Evolutionary conservation across 169 alveolate genomes (phyloP), one percentile per base, ranked within the genome.

Genomic region (Blepharisma undulans): DNA sequence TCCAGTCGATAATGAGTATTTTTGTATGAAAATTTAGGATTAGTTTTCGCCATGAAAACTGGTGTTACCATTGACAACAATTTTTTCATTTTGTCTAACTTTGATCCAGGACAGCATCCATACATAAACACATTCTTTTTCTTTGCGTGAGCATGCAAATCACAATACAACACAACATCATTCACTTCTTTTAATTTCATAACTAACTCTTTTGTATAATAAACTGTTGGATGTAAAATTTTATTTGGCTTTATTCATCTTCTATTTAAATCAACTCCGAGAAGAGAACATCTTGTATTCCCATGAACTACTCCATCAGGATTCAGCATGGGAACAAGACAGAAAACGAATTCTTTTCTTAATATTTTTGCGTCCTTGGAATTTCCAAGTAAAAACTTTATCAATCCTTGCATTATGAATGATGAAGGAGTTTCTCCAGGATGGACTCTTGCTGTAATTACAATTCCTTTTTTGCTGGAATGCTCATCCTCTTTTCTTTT

Each of bases 111-210:
- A 14, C 36, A n/a, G 61, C 94, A 91, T 3, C 94, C 96, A 34
- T 93, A 98, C 97, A 96, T 94, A 94, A 98, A 98, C 25, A 97
- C 95, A 87, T 98, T 98, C 90, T 95, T 95, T 91, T 97, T 98
- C 82, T 98, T 94, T 22, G 98, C 95, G 93, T 98, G 99, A 3
- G 98, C 98, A 90, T 98, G 99, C 76, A 98, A 92, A 93, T 98
- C 99, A 87, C 98, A 97, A 91, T 93, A 97, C 76, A 98, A 91
- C 34, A 94, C 95, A 22, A 97, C 92, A 72, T 96, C 98, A 87
- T 97, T 93, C 33, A 95, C 94, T 76, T 92, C 98, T 36, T 90
- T 22, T 33, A 92, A 87, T 36, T 89, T 95, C n/a, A 92, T 91
- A 32, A 95, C 90, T 89, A 95, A 78, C 76, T 82, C 86, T 27